Evolutionary conservation across 2,329 filamentous ascomycete genomes (phyloP).

Genomic region (Pseudocercospora cruenta): DNA sequence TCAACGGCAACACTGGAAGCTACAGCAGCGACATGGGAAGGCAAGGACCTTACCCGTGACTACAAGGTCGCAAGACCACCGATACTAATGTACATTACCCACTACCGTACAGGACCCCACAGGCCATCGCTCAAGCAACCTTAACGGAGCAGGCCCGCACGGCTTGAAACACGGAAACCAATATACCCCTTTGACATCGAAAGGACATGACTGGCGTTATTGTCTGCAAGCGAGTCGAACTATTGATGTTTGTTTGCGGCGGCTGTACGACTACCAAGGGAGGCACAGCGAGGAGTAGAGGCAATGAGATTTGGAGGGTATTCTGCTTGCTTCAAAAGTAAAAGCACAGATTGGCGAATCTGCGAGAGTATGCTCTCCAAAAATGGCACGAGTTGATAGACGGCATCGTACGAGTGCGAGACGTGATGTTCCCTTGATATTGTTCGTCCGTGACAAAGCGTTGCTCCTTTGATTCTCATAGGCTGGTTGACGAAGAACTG

Average conservation of each 20-base stretch:
- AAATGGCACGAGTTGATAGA: slow-evolving; percentile 1
- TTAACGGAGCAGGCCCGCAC: slow-evolving; percentile 23
- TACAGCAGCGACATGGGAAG: slow-evolving; percentile 38
- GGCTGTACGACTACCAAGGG: slow-evolving; percentile 19
- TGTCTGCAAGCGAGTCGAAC: background rate
- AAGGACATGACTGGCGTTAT: slow-evolving; percentile 14
- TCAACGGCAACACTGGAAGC: slow-evolving; percentile 30
- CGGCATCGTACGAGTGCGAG: slow-evolving; percentile 2
- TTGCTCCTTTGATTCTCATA: slow-evolving; percentile 7
- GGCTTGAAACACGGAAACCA: slow-evolving; percentile 14
- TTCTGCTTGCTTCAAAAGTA: slow-evolving; percentile 7
- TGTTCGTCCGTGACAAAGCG: slow-evolving; percentile 17
- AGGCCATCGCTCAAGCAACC: slow-evolving; percentile 28
- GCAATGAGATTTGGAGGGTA: slow-evolving; percentile 4
- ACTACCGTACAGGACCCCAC: slow-evolving; percentile 13
- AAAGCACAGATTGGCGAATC: background rate
- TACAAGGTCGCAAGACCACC: slow-evolving; percentile 14
- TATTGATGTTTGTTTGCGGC: slow-evolving; percentile 6
- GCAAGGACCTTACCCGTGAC: slow-evolving; percentile 24
- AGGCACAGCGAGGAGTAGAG: slow-evolving; percentile 15
- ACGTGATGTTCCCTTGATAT: slow-evolving; percentile 12
- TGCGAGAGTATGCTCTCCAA: background rate
- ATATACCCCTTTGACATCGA: slow-evolving; percentile 16
- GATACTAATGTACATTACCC: slow-evolving; percentile 22
- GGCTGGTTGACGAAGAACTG: background rate